Conservation (phyloP, 2,329 filamentous ascomycete genomes). For the Chalaropsis ovoidea region DNA sequence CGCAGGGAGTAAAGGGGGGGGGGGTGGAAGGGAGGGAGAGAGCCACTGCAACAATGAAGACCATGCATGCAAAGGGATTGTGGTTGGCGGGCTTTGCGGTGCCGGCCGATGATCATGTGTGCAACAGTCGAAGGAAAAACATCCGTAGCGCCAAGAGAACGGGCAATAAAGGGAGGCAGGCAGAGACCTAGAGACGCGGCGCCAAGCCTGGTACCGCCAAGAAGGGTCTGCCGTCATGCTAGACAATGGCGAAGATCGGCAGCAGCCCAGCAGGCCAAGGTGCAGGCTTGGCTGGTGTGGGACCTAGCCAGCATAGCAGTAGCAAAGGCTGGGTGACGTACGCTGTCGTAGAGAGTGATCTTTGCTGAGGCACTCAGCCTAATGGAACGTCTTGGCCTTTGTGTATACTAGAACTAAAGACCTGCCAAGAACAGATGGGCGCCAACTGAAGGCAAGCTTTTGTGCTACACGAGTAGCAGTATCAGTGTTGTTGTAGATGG, state of each 20-base stretch:
- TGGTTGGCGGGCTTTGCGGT: background rate
- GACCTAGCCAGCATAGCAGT: background rate
- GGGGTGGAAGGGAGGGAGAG: background rate
- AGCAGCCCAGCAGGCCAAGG: background rate
- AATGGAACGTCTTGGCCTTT: slow-evolving; percentile 2
- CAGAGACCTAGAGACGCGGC: background rate
- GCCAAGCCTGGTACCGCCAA: background rate
- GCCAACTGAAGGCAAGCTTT: background rate
- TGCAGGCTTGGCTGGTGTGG: background rate
- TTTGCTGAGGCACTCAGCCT: background rate
- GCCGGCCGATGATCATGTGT: background rate
- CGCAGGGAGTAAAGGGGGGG: background rate
- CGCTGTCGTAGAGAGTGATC: background rate
- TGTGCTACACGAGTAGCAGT: background rate
- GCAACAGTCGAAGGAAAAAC: background rate
- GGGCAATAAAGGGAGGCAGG: slow-evolving; percentile 1
- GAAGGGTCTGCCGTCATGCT: background rate
- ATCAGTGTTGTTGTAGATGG: background rate
- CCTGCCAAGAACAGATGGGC: slow-evolving; percentile 11
- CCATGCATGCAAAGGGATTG: slow-evolving; percentile 5
- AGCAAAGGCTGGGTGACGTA: no score
- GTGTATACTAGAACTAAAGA: background rate
- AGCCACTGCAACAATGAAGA: background rate
- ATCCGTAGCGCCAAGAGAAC: background rate
- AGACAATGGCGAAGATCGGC: background rate